phyloP scores from a whole-genome alignment of 371 early-diverging fungal species.

The Dichotomocladium elegans region DNA sequence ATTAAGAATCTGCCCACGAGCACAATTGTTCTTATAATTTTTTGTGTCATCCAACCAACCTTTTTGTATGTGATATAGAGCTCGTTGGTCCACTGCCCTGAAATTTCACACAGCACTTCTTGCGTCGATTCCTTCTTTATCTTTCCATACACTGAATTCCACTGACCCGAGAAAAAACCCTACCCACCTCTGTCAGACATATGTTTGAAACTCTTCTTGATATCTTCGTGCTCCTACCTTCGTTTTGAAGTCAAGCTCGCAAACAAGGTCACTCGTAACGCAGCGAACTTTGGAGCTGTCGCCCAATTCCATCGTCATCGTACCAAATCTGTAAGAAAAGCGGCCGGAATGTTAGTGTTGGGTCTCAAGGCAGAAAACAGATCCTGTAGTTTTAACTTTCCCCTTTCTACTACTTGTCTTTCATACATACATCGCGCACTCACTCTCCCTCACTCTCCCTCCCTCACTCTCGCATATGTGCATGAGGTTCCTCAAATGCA shows the following conservation, averaged over 20 bases:
- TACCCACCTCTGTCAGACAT: no score
- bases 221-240: no score
- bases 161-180: slow-evolving; percentile 80
- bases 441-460: no score
- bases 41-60: slow-evolving; percentile 4
- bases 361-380: no score
- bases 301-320: slow-evolving; percentile 92
- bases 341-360: neutral
- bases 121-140: slow-evolving; percentile 78
- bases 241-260: slow-evolving; percentile 88
- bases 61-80: slow-evolving; percentile 50
- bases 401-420: no score
- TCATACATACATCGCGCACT: no score
- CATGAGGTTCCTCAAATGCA: no score
- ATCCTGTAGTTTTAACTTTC: no score
- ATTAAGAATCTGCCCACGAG: slow-evolving; percentile 1
- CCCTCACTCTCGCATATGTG: no score
- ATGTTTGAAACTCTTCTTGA: no score
- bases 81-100: slow-evolving; percentile 84
- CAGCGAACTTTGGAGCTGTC: slow-evolving; percentile 79
- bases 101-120: slow-evolving; percentile 72
- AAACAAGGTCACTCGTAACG: slow-evolving; percentile 68
- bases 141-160: slow-evolving; percentile 80
- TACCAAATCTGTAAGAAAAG: slow-evolving; percentile 60
- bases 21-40: neutral